These are phyloP conservation scores for Claviceps citrina DNA, from an alignment of 2,329 filamentous ascomycete species.

Conservation along the genomic window DNA sequence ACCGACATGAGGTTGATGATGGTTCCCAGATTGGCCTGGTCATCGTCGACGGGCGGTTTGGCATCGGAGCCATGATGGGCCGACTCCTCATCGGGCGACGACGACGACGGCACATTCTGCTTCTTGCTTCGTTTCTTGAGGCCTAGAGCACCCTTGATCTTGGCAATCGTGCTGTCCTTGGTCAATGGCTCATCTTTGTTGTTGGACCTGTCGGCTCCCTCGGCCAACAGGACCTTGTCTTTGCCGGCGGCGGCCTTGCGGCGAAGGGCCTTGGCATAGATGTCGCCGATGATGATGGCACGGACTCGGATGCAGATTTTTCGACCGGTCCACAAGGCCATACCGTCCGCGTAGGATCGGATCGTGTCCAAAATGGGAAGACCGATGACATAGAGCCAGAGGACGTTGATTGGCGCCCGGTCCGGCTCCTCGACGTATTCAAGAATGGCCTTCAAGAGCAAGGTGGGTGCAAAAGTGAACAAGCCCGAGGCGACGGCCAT, in stretches of 20 bases:
- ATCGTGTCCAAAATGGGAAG: slow-evolving; percentile 71
- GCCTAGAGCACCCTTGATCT: slow-evolving; percentile 41
- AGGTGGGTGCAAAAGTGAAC: slow-evolving; percentile 80
- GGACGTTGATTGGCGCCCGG: slow-evolving; percentile 62
- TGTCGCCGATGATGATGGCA: slow-evolving; percentile 91
- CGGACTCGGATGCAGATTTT: slow-evolving; percentile 87
- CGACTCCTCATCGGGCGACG: slow-evolving; percentile 19
- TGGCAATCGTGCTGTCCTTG: slow-evolving; percentile 29
- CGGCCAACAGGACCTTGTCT: slow-evolving; percentile 56
- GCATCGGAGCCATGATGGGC: slow-evolving; percentile 19
- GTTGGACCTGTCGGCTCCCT: slow-evolving; percentile 24
- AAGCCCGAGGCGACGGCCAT: slow-evolving; percentile 69
- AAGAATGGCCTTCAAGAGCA: slow-evolving; percentile 79
- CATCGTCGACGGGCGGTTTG: slow-evolving; percentile 30
- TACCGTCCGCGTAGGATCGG: slow-evolving; percentile 68
- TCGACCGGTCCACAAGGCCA: slow-evolving; percentile 82
- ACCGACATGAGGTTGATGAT: slow-evolving; percentile 99
- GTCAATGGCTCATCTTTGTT: slow-evolving; percentile 15
- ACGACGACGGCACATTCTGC: slow-evolving; percentile 19
- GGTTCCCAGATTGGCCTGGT: slow-evolving; percentile 85
- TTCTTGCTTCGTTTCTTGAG: slow-evolving; percentile 43
- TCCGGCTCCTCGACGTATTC: slow-evolving; percentile 82
- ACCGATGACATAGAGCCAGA: slow-evolving; percentile 90
- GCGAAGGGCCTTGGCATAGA: slow-evolving; percentile 88
- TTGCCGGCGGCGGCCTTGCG: slow-evolving; percentile 69